Base-by-base conservation (phyloP, 2,329 filamentous ascomycete species). In the Dactylellina parvicollis region DNA sequence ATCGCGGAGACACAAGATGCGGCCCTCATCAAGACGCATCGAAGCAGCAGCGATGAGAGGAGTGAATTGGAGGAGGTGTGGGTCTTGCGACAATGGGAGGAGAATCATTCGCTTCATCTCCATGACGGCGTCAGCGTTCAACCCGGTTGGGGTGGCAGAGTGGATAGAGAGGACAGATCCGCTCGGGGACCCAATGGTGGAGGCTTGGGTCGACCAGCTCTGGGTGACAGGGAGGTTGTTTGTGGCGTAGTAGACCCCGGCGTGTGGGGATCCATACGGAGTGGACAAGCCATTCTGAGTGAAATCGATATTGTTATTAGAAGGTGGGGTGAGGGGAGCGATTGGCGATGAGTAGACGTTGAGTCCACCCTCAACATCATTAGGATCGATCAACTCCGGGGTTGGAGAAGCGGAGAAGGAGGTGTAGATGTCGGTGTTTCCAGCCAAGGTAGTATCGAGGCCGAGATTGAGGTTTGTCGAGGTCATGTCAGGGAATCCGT, bases 1-100 rank as follows among this genome's bases (percentile, higher is more conserved):
- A 82, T 98, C 94, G 81, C 94, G 89, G 62, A 98, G 87, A 83
- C 91, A 96, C 80, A 91, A 88, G 79, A 98, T 95, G 78, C 62
- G 66, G 24, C 73, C 73, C 38, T 72, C 67, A 34, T 75, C 73
- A 4, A 75, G 69, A 32, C 69, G 67, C 64, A 73, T 67, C 8
- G 67, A 72, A 18, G 64, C 72, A 18, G 72, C 72, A 14, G 52
- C 60, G 18, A 71, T 71, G 30, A 71, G 64, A 20, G 70, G 70
- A 7, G 70, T 74, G 56, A 74, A 74, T 16, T 74, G 70, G 2
- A 74, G 42, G 16, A 74, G 61, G 10, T 55, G 34, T 0, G 30
- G 34, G 40, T 74, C 70, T 49, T 74, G 62, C 10, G 70, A 74
- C 60, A 73, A 56, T 40, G 69, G 70, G 20, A 69, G 62, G 14